phyloP scores from a whole-genome alignment of 2,329 filamentous ascomycete species.

The Rhynchosporium graminicola region DNA sequence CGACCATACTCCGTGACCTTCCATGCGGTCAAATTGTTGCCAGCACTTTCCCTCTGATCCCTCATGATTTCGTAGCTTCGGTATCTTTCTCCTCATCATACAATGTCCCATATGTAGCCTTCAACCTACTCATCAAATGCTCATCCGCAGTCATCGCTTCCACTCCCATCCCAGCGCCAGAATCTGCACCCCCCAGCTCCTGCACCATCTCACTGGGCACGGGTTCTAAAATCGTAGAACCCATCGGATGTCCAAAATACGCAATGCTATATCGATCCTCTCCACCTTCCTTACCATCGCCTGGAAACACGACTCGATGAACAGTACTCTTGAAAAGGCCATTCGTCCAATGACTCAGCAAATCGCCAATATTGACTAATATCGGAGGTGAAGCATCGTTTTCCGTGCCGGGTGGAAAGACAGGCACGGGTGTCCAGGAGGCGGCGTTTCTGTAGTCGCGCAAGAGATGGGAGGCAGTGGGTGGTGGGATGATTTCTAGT shows the following conservation, averaged over 20 bases:
- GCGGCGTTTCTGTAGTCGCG: slow-evolving; percentile 42
- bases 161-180: slow-evolving; percentile 42
- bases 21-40: too few species aligned
- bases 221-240: slow-evolving; percentile 52
- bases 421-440: slow-evolving; percentile 65
- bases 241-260: slow-evolving; percentile 67
- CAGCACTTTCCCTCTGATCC: too few species aligned
- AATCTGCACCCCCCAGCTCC: slow-evolving; percentile 41
- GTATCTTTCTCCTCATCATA: slow-evolving; percentile 47
- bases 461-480: slow-evolving; percentile 40
- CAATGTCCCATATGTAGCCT: slow-evolving; percentile 57
- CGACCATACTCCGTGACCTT: too few species aligned
- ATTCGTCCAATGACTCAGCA: slow-evolving; percentile 85
- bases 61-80: not conserved
- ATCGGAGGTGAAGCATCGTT: slow-evolving; percentile 65
- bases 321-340: slow-evolving; percentile 85
- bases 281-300: slow-evolving; percentile 51
- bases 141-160: slow-evolving; percentile 64
- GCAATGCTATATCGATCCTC: slow-evolving; percentile 65
- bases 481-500: slow-evolving; percentile 72
- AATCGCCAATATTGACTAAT: slow-evolving; percentile 70
- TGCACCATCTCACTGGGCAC: slow-evolving; percentile 62
- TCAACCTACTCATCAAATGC: slow-evolving; percentile 62
- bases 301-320: slow-evolving; percentile 79
- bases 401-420: slow-evolving; percentile 62